Conservation (phyloP, 768 basidiomycete species). For the Leccinum pellstonianum region DNA sequence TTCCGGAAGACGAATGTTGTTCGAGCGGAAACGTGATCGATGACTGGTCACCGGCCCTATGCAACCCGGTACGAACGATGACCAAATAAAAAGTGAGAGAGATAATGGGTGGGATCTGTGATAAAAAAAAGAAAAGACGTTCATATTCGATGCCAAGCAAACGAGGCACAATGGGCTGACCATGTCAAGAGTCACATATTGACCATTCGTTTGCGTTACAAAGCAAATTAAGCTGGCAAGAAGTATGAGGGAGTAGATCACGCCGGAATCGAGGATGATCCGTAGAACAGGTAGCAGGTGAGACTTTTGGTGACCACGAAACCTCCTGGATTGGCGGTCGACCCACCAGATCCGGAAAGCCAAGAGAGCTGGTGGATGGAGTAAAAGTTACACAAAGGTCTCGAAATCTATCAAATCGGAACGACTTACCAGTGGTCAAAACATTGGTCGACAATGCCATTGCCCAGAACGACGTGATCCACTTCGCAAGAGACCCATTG, state of each 20-base stretch:
- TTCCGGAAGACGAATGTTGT: background rate
- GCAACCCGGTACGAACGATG: constrained; percentile 37
- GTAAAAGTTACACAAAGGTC: background rate
- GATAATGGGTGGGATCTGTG: constrained; percentile 38
- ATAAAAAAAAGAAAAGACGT: background rate
- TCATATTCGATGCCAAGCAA: background rate
- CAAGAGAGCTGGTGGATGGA: constrained; percentile 21
- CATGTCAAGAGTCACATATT: constrained; percentile 37
- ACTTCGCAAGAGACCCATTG: constrained; percentile 22
- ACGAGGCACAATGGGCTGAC: constrained; percentile 19
- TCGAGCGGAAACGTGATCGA: background rate
- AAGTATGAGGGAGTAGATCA: constrained; percentile 38
- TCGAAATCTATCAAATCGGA: background rate
- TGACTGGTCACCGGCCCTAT: background rate
- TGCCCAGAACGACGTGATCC: constrained; percentile 37
- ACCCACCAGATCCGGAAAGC: constrained; percentile 33
- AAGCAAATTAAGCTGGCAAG: constrained; percentile 33
- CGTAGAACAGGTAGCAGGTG: constrained; percentile 19
- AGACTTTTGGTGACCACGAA: constrained; percentile 11
- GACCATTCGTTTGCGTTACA: constrained; percentile 26
- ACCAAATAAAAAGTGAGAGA: constrained; percentile 45
- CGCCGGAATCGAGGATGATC: constrained; percentile 38
- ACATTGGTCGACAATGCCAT: constrained; percentile 35
- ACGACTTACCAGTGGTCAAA: constrained; percentile 28
- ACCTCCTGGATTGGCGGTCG: constrained; percentile 19